phyloP scores from a whole-genome alignment of 306 rosid genomes.

The Senna siamea region DNA sequence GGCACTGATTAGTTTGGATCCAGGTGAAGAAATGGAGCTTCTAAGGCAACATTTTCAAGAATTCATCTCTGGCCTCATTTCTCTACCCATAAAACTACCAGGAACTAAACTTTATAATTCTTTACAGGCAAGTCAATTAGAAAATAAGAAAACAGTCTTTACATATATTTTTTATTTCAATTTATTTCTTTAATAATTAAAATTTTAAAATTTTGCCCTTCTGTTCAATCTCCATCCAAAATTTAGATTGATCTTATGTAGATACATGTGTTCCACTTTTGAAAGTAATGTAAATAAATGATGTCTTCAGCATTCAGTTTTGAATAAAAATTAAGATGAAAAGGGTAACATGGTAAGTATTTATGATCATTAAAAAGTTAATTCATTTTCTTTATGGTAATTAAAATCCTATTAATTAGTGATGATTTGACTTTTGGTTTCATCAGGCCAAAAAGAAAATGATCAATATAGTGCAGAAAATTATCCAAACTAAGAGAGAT shows the following conservation, averaged over 20 bases:
- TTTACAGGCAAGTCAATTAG: constrained; percentile 64
- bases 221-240: too few species aligned
- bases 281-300: too few species aligned
- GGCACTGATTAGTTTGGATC: constrained; percentile 83
- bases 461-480: constrained; percentile 70
- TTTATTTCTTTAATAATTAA: too few species aligned
- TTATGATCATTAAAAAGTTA: not conserved
- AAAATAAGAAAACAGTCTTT: not conserved
- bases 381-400: constrained; percentile 14
- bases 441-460: constrained; percentile 91
- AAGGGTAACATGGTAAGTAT: too few species aligned
- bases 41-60: constrained; percentile 77
- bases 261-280: too few species aligned
- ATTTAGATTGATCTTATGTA: too few species aligned
- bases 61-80: constrained; percentile 94
- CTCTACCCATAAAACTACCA: constrained; percentile 86
- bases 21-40: constrained; percentile 79
- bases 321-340: too few species aligned
- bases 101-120: constrained; percentile 85
- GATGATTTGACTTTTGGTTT: constrained; percentile 32
- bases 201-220: too few species aligned
- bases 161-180: too few species aligned
- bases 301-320: too few species aligned
- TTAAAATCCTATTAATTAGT: not conserved
- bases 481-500: constrained; percentile 59